Percentiles rank a stretch among this genome's conserved stretches.
Conservation (phyloP, 2,329 filamentous ascomycete genomes). For the Fusarium albidum region DNA sequence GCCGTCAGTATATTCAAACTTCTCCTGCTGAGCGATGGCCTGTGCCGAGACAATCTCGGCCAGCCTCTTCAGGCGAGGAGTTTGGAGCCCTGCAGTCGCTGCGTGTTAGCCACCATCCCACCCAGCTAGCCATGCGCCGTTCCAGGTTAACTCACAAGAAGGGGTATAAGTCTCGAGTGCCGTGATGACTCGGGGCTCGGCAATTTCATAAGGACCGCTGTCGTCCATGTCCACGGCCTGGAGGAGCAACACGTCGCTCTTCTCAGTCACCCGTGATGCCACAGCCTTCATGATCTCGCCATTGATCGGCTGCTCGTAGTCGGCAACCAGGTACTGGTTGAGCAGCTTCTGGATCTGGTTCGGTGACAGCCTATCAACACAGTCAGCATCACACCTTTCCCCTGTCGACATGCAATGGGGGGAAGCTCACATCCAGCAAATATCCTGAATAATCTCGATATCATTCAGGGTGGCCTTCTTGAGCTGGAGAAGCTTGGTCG, state of each 20-base stretch:
- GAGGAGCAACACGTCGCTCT: slow-evolving; percentile 93
- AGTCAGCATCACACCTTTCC: slow-evolving; percentile 18
- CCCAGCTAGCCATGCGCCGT: too few relatives aligned
- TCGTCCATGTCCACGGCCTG: slow-evolving; percentile 99
- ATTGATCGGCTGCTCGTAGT: slow-evolving; percentile 99
- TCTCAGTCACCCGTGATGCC: slow-evolving; percentile 94
- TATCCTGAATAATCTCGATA: slow-evolving; percentile 99
- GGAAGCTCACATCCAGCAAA: slow-evolving; percentile 94
- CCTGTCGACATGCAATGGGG: neutral
- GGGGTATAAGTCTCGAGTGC: slow-evolving; percentile 98
- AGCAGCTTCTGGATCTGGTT: slow-evolving; percentile 99
- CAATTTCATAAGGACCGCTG: slow-evolving; percentile 97
- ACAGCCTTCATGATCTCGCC: slow-evolving; percentile 99
- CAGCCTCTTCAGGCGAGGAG: slow-evolving; percentile 89
- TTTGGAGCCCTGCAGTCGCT: slow-evolving; percentile 83
- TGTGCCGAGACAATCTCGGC: slow-evolving; percentile 99
- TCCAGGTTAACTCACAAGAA: slow-evolving; percentile 73
- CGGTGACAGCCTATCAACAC: slow-evolving; percentile 77
- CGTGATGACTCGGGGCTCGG: slow-evolving; percentile 93
- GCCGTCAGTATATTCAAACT: slow-evolving; percentile 66
- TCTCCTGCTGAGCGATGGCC: slow-evolving; percentile 94
- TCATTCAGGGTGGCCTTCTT: slow-evolving; percentile 99
- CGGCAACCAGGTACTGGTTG: slow-evolving; percentile 97
- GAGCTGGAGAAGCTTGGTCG: slow-evolving; percentile 95
- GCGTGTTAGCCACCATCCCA: slow-evolving; percentile 41